A percentile compares a stretch with the other conserved stretches of the same genome.
Conservation (phyloP, 495 filamentous ascomycete species). For the Sphaerosporella brunnea region DNA sequence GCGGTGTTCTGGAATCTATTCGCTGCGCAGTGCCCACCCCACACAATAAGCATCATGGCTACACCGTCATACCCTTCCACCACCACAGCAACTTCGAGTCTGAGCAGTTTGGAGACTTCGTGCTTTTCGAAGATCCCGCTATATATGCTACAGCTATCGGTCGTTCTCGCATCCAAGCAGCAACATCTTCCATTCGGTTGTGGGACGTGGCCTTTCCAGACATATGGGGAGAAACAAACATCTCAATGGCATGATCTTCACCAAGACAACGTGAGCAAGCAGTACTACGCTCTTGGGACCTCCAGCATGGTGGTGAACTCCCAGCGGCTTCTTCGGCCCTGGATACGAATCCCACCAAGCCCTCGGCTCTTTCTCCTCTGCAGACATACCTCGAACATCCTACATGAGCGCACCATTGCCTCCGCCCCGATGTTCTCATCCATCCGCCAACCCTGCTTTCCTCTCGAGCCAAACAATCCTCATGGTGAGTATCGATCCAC, state of each 20-base stretch:
- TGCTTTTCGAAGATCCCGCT: conserved; percentile 18
- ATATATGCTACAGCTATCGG: conserved; percentile 14
- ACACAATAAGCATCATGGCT: neutral
- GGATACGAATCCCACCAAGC: conserved; percentile 12
- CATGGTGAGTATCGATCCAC: conserved; percentile 12
- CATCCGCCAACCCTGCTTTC: conserved; percentile 18
- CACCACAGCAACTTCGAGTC: conserved; percentile 9
- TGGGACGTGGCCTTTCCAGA: conserved; percentile 18
- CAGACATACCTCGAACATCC: conserved; percentile 10
- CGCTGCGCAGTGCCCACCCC: too few relatives aligned
- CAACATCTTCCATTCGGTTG: conserved; percentile 14
- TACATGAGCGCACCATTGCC: conserved; percentile 13
- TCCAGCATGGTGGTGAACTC: conserved; percentile 1
- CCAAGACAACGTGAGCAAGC: conserved; percentile 11
- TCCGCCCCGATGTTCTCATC: conserved; percentile 20
- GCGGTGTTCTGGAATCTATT: too few relatives aligned
- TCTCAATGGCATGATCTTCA: conserved; percentile 14
- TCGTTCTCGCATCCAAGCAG: conserved; percentile 16
- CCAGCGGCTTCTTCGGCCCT: conserved; percentile 8
- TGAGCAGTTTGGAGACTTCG: conserved; percentile 16
- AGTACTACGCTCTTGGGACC: conserved; percentile 17
- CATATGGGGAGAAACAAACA: conserved; percentile 14
- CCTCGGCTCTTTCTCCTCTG: conserved; percentile 8
- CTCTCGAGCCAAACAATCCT: conserved; percentile 4
- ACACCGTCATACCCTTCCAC: neutral